These are phyloP conservation scores for Fomitopsis serialis DNA, from an alignment of 768 basidiomycete genomes.

Conservation along the genomic window DNA sequence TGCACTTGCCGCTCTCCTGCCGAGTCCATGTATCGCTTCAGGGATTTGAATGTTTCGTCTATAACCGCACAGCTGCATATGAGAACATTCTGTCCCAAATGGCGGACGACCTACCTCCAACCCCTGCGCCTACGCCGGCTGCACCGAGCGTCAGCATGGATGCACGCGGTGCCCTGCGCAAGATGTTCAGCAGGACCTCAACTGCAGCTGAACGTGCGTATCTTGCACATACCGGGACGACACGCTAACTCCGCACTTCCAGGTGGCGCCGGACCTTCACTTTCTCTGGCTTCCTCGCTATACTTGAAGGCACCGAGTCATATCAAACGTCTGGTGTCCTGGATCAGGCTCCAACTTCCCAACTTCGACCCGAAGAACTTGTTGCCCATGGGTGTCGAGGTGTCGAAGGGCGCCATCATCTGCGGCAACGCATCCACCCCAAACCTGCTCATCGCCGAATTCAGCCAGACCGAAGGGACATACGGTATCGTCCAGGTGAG, in stretches of 20 bases:
- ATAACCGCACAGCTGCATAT: conserved; percentile 85
- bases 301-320: conserved; percentile 19
- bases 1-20: conserved; percentile 47
- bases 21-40: conserved; percentile 77
- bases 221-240: not conserved
- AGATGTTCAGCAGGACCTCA: conserved; percentile 25
- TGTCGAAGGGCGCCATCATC: conserved; percentile 76
- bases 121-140: conserved; percentile 12
- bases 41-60: conserved; percentile 91
- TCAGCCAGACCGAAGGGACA: conserved; percentile 69
- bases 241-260: conserved; percentile 3
- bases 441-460: conserved; percentile 76
- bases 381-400: conserved; percentile 78
- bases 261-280: conserved; percentile 15
- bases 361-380: conserved; percentile 75
- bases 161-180: conserved; percentile 17
- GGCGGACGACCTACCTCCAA: conserved; percentile 31
- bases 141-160: conserved; percentile 12
- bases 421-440: conserved; percentile 86
- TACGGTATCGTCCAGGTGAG: conserved; percentile 74
- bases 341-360: conserved; percentile 60
- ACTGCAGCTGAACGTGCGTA: conserved; percentile 20
- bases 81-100: conserved; percentile 82
- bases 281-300: conserved; percentile 22
- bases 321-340: conserved; percentile 39